phyloP scores from a whole-genome alignment of 306 rosid species.

The Phaseolus lunatus region DNA sequence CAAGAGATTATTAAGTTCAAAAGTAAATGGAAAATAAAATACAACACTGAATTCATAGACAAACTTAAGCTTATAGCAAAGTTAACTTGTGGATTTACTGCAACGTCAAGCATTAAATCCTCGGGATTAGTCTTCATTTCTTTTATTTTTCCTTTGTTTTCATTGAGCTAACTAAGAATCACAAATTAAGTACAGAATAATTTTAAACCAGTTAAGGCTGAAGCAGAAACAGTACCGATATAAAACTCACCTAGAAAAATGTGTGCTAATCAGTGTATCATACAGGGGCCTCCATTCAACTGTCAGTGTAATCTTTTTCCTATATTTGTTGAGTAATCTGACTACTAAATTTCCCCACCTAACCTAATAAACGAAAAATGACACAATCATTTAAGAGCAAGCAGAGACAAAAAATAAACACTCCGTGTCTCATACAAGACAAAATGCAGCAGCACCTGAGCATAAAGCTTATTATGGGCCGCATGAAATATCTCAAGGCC shows the following conservation, averaged over 20 bases:
- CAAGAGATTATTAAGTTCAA: conserved; percentile 27
- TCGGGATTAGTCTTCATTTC: conserved; percentile 2
- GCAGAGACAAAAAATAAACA: conserved; percentile 15
- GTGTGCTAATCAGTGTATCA: conserved; percentile 80
- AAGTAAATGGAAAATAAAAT: not conserved
- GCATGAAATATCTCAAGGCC: conserved; percentile 79
- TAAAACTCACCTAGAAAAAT: conserved; percentile 84
- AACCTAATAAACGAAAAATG: conserved; percentile 74
- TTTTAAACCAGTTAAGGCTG: conserved; percentile 16
- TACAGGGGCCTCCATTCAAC: conserved; percentile 89
- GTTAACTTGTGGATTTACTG: conserved; percentile 2
- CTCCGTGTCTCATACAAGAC: conserved; percentile 22
- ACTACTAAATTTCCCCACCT: conserved; percentile 97
- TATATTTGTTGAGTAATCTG: conserved; percentile 79
- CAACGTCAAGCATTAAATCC: conserved; percentile 30
- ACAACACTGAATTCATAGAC: conserved; percentile 29
- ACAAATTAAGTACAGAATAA: conserved; percentile 35
- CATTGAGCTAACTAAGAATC: conserved; percentile 22
- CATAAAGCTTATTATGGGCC: conserved; percentile 83
- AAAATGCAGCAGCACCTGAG: conserved; percentile 76
- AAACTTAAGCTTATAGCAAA: conserved; percentile 32
- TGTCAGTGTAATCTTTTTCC: conserved; percentile 76
- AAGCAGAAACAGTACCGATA: conserved; percentile 1
- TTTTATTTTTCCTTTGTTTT: conserved; percentile 32
- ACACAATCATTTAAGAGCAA: conserved; percentile 45